phyloP scores from a whole-genome alignment of 2,329 filamentous ascomycete species.

The Rutstroemia sp. region DNA sequence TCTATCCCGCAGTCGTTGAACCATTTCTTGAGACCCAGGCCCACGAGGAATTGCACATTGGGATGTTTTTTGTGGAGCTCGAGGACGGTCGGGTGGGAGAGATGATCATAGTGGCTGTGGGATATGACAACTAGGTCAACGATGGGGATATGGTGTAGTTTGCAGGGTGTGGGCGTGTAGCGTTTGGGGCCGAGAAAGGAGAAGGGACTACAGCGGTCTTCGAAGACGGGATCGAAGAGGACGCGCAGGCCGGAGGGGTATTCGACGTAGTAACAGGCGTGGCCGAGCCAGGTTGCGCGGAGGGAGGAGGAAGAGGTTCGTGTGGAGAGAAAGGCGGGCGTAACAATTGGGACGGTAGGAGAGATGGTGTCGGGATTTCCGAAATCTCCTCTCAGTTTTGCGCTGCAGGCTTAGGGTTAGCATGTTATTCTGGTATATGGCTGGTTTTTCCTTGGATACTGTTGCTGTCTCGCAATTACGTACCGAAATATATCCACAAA shows the following conservation, averaged over 20 bases:
- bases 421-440: neutral
- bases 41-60: constrained; percentile 80
- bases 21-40: constrained; percentile 76
- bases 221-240: constrained; percentile 90
- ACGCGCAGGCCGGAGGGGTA: constrained; percentile 81
- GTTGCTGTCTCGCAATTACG: constrained; percentile 8
- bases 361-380: constrained; percentile 50
- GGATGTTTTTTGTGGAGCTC: constrained; percentile 66
- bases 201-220: constrained; percentile 76
- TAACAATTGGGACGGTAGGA: constrained; percentile 52
- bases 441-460: too few species aligned
- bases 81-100: constrained; percentile 68
- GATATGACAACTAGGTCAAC: constrained; percentile 55
- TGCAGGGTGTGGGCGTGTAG: constrained; percentile 70
- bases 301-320: constrained; percentile 48
- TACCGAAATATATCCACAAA: constrained; percentile 33
- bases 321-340: constrained; percentile 49
- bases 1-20: constrained; percentile 63
- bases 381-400: constrained; percentile 17
- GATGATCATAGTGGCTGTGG: constrained; percentile 80
- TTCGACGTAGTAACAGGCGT: constrained; percentile 90
- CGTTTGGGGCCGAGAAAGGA: constrained; percentile 64
- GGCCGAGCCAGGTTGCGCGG: constrained; percentile 88
- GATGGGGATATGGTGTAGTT: constrained; percentile 67
- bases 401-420: neutral